Base-by-base conservation (phyloP, 805 yeast genomes). In the Starmerella khaoyaiensis region DNA sequence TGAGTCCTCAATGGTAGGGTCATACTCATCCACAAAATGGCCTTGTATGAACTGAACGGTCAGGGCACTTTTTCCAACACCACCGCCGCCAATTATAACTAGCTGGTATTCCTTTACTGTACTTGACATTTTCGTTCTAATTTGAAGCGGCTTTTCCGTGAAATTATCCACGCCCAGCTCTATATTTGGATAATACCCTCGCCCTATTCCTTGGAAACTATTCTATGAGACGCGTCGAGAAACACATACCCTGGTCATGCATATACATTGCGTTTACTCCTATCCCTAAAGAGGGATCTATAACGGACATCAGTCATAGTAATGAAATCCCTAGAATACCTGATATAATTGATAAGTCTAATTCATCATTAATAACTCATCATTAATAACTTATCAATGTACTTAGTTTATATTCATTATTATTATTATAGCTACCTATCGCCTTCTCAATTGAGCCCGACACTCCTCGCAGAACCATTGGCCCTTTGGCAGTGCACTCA, bases 21-120 rank as follows among this genome's bases (percentile, higher is more conserved):
- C 98, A 54, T 90, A 90, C 58, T 90, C 98, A 58, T 86, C 95
- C 22, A 87, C 94, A 55, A 90, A 90, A 53, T 86, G 95, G 24
- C 84, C 74, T 59, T 87, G 97, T 38, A 90, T 84, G 54, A 90
- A 69, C 60, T 90, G 94, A 47, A 90, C 90, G 20, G 98, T 90
- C 46, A 90, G 65, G 5, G 98, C 97, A 18, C 93, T 79, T 60
- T 90, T 90, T 62, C 98, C 98, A 39, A 90, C 98, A 62, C 95
- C 96, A 56, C 97, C 97, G 27, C 96, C 96, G 39, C 97, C 98
- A 39, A 87, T 95, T 31, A 87, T 96, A 4, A 90, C 98, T 42
- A 90, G 63, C 57, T 93, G 84, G 58, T 76, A 87, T 60, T 86
- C 95, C 59, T 79, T 44, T 15, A 37, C 38, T 12, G 44, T 39